Percentiles rank a stretch among this genome's conserved stretches.
phyloP scores from a whole-genome alignment of 208 protist genomes.

The Kentomonas sorsogonicus region DNA sequence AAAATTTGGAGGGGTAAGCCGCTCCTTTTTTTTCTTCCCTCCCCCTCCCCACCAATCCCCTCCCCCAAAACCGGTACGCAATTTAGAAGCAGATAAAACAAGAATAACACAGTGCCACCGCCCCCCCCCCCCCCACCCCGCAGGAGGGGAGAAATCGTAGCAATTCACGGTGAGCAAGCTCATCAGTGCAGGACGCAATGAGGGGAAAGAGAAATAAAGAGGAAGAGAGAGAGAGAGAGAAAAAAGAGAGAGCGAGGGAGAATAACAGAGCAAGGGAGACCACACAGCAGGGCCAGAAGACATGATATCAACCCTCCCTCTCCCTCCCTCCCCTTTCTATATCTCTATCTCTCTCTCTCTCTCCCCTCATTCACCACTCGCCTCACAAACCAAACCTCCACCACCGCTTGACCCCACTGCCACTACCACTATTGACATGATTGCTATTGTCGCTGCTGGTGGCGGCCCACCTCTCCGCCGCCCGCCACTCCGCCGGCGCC shows the following conservation, averaged over 20 bases:
- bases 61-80: too few species aligned
- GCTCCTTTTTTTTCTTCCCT: too few species aligned
- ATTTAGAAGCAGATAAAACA: constrained; percentile 8
- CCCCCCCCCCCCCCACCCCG: too few species aligned
- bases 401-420: background rate
- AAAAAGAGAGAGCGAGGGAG: background rate
- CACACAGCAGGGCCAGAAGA: background rate
- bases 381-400: background rate
- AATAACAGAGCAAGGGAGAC: background rate
- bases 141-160: too few species aligned
- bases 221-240: constrained; percentile 7
- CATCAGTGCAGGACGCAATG: background rate
- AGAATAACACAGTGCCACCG: constrained; percentile 10
- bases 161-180: too few species aligned
- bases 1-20: too few species aligned
- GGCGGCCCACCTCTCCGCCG: background rate
- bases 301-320: too few species aligned
- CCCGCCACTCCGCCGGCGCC: background rate
- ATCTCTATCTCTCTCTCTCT: too few species aligned
- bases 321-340: too few species aligned
- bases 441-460: too few species aligned
- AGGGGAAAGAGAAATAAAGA: constrained; percentile 11
- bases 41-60: too few species aligned
- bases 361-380: too few species aligned
- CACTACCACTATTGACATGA: background rate